Base-by-base conservation (phyloP, 345 rosid species). In the Gossypioides kirkii region DNA sequence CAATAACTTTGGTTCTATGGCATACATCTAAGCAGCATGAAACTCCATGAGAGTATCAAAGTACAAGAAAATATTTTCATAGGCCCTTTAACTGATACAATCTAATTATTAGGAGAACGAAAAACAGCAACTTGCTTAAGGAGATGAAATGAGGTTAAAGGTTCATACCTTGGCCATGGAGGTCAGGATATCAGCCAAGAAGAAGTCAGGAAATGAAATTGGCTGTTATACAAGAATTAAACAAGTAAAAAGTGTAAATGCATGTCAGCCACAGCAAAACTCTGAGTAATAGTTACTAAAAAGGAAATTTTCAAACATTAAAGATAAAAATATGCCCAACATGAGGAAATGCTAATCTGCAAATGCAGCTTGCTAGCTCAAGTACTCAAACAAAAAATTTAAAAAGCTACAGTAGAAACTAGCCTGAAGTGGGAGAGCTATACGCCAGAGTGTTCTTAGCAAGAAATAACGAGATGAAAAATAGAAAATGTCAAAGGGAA, bases 161-260 rank as follows among this genome's bases (percentile, higher is more conserved):
- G 54, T 70, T 60, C 85, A 73, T 84, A 95, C 99, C 99, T 95
- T 95, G 68, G 96, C 88, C 98, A 92, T 92, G 32, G 98, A 95
- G 50, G 99, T 95, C 73, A 92, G 78, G 61, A 95, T 92, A 84
- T 92, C 99, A 23, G 98, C 98, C 90, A 95, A 77, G 72, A 95
- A 95, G 85, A 92, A 95, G 90, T 95, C 98, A 25, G 94, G 84
- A 85, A 95, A 95, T 63, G 98, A 74, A 75, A 95, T 93, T 80
- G 96, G 88, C 99, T 95, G 96, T 70, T 50, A 66, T 50, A 77
- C 46, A 77, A 54, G 53, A 75, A 72, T 80, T 55, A 45, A 60
- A 54, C 38, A 65, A 68, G 38, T 46, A 14, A 42, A 18, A 72
- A 58, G 18, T 32, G 71, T 5, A 38, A 75, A 75, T 18, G 32